Percentiles rank a stretch among this genome's conserved stretches.
These are phyloP conservation scores for Cercospora sesami DNA, from an alignment of 2,329 filamentous ascomycete species.

Conservation along the genomic window DNA sequence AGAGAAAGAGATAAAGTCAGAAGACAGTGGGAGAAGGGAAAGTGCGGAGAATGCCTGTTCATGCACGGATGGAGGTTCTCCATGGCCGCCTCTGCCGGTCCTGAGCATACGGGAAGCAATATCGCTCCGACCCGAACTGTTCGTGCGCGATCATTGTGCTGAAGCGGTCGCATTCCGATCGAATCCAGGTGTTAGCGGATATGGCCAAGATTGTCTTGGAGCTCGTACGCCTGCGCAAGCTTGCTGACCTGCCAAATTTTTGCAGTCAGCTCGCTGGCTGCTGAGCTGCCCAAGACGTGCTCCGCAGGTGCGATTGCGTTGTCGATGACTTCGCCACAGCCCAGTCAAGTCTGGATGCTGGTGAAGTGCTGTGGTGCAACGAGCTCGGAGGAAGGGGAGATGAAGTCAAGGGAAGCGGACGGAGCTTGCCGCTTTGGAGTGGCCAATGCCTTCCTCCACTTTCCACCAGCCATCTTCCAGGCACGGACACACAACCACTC, in stretches of 20 bases:
- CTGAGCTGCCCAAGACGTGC: background rate
- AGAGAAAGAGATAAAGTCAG: constrained; percentile 14
- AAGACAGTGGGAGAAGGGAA: constrained; percentile 2
- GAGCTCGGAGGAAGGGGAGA: background rate
- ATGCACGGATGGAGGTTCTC: background rate
- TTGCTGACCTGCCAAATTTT: background rate
- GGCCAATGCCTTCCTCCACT: background rate
- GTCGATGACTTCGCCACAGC: background rate
- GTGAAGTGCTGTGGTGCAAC: background rate
- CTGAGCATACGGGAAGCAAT: background rate
- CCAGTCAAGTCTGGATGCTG: background rate
- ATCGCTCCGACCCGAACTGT: background rate
- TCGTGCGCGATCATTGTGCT: background rate
- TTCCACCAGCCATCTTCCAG: background rate
- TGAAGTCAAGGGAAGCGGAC: background rate
- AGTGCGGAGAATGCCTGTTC: constrained; percentile 24
- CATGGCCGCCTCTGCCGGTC: background rate
- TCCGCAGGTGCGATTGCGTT: background rate
- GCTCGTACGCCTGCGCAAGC: background rate
- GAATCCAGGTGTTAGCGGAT: background rate
- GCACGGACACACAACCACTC: background rate
- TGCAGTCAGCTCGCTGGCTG: background rate
- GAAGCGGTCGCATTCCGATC: background rate
- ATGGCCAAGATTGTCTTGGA: background rate
- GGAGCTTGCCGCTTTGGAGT: background rate